These are phyloP conservation scores for Arthrobotrys iridis DNA, from an alignment of 2,329 filamentous ascomycete genomes.

Conservation along the genomic window DNA sequence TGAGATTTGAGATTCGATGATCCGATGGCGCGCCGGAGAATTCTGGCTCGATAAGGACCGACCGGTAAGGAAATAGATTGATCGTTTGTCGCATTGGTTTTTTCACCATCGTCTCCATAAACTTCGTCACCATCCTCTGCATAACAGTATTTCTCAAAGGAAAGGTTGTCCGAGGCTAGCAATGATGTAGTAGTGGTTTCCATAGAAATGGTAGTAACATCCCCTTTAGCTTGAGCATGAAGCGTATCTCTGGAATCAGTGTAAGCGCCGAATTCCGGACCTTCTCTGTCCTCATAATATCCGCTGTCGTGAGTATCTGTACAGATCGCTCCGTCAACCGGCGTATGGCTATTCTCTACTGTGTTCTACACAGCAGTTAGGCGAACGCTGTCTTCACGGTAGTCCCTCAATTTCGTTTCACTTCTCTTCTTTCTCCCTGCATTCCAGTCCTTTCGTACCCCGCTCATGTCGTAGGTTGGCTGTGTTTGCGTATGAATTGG, in stretches of 20 bases:
- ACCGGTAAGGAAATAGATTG: neutral
- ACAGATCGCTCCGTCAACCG: neutral
- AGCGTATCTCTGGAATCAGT: neutral
- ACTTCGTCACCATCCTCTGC: neutral
- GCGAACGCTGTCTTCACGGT: slow-evolving; percentile 18
- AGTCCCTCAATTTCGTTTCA: slow-evolving; percentile 32
- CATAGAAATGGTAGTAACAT: neutral
- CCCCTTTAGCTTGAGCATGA: neutral
- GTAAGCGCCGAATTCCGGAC: neutral
- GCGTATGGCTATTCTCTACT: neutral
- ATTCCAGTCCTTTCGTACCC: slow-evolving; percentile 38
- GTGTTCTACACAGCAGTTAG: slow-evolving; percentile 43
- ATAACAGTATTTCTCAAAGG: slow-evolving; percentile 18
- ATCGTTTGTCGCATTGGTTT: neutral
- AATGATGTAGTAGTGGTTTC: neutral
- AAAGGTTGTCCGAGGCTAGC: slow-evolving; percentile 13
- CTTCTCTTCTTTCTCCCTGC: slow-evolving; percentile 43
- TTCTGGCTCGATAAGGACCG: neutral
- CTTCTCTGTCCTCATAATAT: neutral
- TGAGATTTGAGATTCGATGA: neutral
- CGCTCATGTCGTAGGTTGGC: slow-evolving; percentile 20
- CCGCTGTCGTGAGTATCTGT: neutral
- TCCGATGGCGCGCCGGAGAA: neutral
- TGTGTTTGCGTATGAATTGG: slow-evolving; percentile 14
- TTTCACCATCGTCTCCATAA: neutral